A percentile compares a stretch with the other conserved stretches of the same genome.
Conservation (phyloP, 805 yeast genomes). For the Metschnikowia borealis region DNA sequence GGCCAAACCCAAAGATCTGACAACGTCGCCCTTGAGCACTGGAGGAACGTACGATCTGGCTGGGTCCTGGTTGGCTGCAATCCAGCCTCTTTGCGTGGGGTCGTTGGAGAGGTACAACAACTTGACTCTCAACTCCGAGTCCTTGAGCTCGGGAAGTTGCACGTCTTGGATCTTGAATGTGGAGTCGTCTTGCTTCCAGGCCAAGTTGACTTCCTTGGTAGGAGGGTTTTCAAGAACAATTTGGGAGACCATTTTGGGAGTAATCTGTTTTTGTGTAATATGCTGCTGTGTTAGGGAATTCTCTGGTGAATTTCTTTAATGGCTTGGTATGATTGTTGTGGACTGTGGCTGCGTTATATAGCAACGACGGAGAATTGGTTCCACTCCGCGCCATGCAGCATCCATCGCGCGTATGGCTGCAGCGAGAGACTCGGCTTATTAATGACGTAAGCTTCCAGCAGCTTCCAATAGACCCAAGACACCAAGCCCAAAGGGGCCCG, state of each 20-base stretch:
- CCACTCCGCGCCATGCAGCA: neutral
- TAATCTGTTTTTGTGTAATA: neutral
- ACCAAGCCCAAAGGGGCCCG: too few relatives aligned
- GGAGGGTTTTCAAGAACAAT: constrained; percentile 24
- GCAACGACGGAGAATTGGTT: constrained; percentile 3
- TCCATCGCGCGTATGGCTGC: neutral
- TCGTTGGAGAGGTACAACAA: constrained; percentile 50
- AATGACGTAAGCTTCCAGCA: neutral
- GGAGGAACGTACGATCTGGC: constrained; percentile 34
- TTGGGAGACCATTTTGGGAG: constrained; percentile 12
- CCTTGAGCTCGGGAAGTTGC: constrained; percentile 20
- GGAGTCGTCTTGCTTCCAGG: constrained; percentile 23
- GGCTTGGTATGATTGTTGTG: neutral
- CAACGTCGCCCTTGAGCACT: constrained; percentile 40
- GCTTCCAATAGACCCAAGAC: neutral
- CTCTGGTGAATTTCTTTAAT: neutral
- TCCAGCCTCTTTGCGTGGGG: constrained; percentile 62
- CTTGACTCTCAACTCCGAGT: constrained; percentile 44
- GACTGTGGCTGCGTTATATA: neutral
- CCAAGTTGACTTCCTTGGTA: constrained; percentile 17
- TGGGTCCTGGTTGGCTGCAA: constrained; percentile 32
- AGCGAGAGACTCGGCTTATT: neutral
- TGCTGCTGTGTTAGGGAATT: too few relatives aligned
- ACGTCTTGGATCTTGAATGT: constrained; percentile 26
- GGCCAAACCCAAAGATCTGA: constrained; percentile 46